Evolutionary conservation across 1,284 basidiomycete species (phyloP), one percentile per base, ranked within the genome.

Genomic region (Cryptococcus wingfieldii): DNA sequence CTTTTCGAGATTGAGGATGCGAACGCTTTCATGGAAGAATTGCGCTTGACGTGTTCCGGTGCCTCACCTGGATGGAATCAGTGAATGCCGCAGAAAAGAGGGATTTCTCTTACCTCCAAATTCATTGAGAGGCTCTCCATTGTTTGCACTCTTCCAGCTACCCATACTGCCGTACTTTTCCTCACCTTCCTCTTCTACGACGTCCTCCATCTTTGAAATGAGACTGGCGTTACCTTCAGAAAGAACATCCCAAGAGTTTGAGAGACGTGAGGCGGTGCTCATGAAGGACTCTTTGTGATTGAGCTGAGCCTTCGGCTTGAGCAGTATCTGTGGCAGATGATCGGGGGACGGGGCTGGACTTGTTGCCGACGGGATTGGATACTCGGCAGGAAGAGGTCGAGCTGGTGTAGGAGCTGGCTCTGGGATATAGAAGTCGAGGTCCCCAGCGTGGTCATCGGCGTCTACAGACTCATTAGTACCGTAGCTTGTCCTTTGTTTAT

Each of bases 141-240:
- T 76, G 5, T 53, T 62, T 0, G 74, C 69, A 19, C 62, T 67
- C 58, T 76, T 76, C 74, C 74, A 76, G 4, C 65, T 64, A 6
- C 61, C 49, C 25, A 65, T 38, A 50, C 64, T 63, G 31, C 46
- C 60, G 28, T 56, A 56, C 41, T 65, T 62, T 38, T 34, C 43
- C 34, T 51, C 31, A 6, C 16, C 25, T 23, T 49, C 46, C n/a
- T 56, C 37, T 13, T 28, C 49, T 10, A 23, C 44, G 18, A 48
- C 49, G 14, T 41, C 49, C 38, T 62, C 64, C 27, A 50, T 53
- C 1, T 66, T 66, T 2, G 64, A 66, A n/a, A 67, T 58, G 27
- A 76, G 44, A 50, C 71, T 73, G 13, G 74, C 70, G 27, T 64
- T 65, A 31, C 62, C 65, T 5, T 61, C 63, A 1, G 65, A 66